Conservation (phyloP, 139 green algal genomes). For the Volvox africanus region DNA sequence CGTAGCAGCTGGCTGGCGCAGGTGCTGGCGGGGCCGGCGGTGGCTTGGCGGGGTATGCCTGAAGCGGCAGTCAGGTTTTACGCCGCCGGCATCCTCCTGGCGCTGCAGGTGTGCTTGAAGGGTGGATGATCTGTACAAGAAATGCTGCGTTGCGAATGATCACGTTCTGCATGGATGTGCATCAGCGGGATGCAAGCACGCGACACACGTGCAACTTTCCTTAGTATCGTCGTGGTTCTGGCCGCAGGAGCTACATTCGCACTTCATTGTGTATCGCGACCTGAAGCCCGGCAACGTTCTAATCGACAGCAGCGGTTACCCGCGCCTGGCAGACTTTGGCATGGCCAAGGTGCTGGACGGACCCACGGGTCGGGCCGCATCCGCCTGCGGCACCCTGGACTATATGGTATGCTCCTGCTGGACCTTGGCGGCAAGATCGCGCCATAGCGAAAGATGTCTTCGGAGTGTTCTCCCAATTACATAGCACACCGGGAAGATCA, state of each 20-base stretch:
- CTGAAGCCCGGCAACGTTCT: conserved; percentile 48
- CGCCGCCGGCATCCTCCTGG: conserved; percentile 30
- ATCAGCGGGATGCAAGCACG: too few species aligned
- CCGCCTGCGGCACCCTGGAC: conserved; percentile 39
- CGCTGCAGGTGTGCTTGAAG: conserved; percentile 23
- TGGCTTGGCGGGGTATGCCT: conserved; percentile 25
- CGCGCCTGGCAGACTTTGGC: conserved; percentile 39
- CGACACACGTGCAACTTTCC: too few species aligned
- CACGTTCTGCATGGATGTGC: too few species aligned
- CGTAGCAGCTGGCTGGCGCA: conserved; percentile 31
- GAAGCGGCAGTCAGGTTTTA: conserved; percentile 43
- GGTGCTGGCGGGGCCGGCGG: conserved; percentile 8
- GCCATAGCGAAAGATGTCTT: too few species aligned
- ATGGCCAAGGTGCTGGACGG: conserved; percentile 43
- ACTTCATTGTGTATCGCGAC: conserved; percentile 40
- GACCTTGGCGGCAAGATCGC: too few species aligned
- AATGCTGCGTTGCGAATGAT: too few species aligned
- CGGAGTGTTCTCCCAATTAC: too few species aligned
- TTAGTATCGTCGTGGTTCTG: too few species aligned
- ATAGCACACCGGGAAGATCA: too few species aligned
- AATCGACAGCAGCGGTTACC: conserved; percentile 29
- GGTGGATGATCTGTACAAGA: too few species aligned
- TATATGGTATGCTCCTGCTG: conserved; percentile 40
- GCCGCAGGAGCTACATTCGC: conserved; percentile 33
- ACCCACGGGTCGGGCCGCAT: conserved; percentile 13